These are phyloP conservation scores for Verticillium tricorpus DNA, from an alignment of 2,329 filamentous ascomycete genomes.

Conservation along the genomic window DNA sequence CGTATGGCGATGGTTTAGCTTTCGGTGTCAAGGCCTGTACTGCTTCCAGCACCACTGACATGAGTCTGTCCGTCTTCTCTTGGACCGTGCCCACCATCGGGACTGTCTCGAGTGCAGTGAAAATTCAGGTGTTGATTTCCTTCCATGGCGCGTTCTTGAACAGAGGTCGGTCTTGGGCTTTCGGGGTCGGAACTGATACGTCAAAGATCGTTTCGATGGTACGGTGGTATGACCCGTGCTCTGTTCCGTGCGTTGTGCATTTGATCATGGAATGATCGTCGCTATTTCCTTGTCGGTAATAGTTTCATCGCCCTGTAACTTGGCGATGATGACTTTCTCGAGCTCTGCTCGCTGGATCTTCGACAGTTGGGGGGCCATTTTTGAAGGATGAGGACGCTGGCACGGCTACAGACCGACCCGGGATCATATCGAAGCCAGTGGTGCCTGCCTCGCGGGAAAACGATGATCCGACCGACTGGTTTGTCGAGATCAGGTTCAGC, in stretches of 20 bases:
- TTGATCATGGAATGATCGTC: slow-evolving; percentile 10
- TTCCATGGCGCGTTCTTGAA: slow-evolving; percentile 23
- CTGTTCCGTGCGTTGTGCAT: slow-evolving; percentile 12
- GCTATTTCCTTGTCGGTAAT: no score
- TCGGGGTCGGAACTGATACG: slow-evolving; percentile 4
- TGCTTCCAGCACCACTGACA: not conserved
- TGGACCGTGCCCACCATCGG: slow-evolving; percentile 14
- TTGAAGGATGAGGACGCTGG: no score
- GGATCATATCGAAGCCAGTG: no score
- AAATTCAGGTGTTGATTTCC: slow-evolving; percentile 14
- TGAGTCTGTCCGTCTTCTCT: slow-evolving; percentile 4
- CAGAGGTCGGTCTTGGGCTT: slow-evolving; percentile 11
- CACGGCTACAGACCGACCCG: no score
- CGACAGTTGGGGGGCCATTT: no score
- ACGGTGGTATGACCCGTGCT: slow-evolving; percentile 24
- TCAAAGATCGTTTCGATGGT: slow-evolving; percentile 25
- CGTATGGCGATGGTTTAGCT: slow-evolving; percentile 19
- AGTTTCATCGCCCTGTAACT: no score
- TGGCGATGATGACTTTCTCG: no score
- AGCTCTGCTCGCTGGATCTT: no score
- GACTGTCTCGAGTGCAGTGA: slow-evolving; percentile 10
- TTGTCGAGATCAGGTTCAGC: no score
- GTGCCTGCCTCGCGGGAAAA: no score
- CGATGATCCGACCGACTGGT: no score
- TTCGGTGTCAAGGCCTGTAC: slow-evolving; percentile 12